These are phyloP conservation scores for Pseudogymnoascus sp. DNA, from an alignment of 2,329 filamentous ascomycete species.

Conservation along the genomic window DNA sequence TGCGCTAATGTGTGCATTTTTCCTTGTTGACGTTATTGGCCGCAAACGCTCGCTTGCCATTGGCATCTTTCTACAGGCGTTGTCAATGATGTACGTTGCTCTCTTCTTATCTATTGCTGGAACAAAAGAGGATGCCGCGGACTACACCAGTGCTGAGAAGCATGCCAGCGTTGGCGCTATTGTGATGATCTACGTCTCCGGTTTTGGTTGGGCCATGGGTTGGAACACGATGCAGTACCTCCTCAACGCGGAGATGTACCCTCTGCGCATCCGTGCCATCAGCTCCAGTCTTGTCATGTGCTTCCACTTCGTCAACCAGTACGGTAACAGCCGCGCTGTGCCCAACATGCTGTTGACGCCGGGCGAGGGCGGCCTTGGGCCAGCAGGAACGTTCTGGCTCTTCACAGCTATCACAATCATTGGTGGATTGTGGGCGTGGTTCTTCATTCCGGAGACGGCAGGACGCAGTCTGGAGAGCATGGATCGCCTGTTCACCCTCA, in stretches of 20 bases:
- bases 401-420: slow-evolving; percentile 62
- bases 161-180: slow-evolving; percentile 59
- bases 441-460: slow-evolving; percentile 66
- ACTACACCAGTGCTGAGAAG: slow-evolving; percentile 38
- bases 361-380: slow-evolving; percentile 41
- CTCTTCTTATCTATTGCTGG: slow-evolving; percentile 57
- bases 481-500: slow-evolving; percentile 63
- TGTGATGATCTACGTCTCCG: slow-evolving; percentile 65
- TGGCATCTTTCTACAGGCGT: slow-evolving; percentile 53
- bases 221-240: slow-evolving; percentile 77
- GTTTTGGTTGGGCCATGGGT: slow-evolving; percentile 61
- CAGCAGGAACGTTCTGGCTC: slow-evolving; percentile 66
- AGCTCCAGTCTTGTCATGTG: slow-evolving; percentile 69
- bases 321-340: slow-evolving; percentile 67
- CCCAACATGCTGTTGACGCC: slow-evolving; percentile 61
- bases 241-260: slow-evolving; percentile 70
- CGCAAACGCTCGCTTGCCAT: slow-evolving; percentile 59
- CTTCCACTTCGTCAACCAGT: slow-evolving; percentile 72
- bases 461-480: slow-evolving; percentile 62
- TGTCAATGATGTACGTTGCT: slow-evolving; percentile 58
- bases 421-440: slow-evolving; percentile 63
- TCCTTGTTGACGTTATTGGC: slow-evolving; percentile 73
- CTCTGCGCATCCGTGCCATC: slow-evolving; percentile 63
- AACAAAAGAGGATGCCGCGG: slow-evolving; percentile 44
- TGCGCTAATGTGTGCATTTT: slow-evolving; percentile 62